Evolutionary conservation across 768 basidiomycete genomes (phyloP), one percentile per base, ranked within the genome.

Genomic region (Rhizopogon roseolus): DNA sequence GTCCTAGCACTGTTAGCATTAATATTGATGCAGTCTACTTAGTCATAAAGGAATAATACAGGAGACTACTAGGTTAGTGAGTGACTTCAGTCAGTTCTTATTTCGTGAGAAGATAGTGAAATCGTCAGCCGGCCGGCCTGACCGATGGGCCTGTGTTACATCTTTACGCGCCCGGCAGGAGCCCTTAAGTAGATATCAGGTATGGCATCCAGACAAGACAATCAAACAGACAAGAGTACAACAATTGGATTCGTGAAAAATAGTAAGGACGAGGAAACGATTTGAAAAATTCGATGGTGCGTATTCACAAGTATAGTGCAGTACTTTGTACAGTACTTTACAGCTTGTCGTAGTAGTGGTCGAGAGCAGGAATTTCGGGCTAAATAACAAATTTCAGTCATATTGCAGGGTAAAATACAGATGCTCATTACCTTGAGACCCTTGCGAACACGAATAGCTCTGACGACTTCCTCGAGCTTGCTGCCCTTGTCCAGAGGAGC

Each of bases 331-430:
- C 41, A 16, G 42, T 17, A 27, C 57, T 60, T 81, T 81, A 91
- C 70, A 88, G 76, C 79, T 94, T 96, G 82, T 96, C 94, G 78
- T 95, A 94, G 79, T 94, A 97, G 36, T 81, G 82, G 71, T 93
- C 91, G 60, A 93, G 81, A 52, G 87, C 44, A 42, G 93, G 94
- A 52, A 95, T 88, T 8, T 32, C 94, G 63, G 90, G 88, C 90
- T 90, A 58, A 11, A 60, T 38, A 50, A 11, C 22, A 46, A n/a
- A n/a, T 66, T 41, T 51, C 13, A 41, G 32, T 13, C 19, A 27
- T 27, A 48, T 10, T 38, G 3, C 3, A 39, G 5, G 14, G 25
- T 16, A 49, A 9, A 48, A 25, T 19, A 40, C 25, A 19, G 36
- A 38, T 34, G 17, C 49, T 22, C 49, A 73, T 37, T 62, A 86